Conservation (phyloP, 192 early-diverging fungal species). For the Umbelopsis isabellina region DNA sequence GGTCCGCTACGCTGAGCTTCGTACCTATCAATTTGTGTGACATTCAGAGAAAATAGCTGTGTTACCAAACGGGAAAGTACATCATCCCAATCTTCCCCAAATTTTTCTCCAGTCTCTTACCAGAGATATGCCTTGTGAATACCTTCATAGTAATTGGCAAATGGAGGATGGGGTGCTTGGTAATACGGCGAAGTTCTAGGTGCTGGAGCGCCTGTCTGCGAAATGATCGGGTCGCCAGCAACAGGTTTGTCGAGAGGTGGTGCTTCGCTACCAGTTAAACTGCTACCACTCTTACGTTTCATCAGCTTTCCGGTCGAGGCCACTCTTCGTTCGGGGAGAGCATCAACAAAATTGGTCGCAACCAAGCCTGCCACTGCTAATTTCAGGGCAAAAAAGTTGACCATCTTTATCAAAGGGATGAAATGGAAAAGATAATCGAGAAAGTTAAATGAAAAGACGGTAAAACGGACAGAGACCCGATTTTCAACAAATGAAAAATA, state of each 20-base stretch:
- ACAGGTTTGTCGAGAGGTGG: conserved; percentile 14
- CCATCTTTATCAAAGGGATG: not conserved
- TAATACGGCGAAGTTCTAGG: conserved; percentile 27
- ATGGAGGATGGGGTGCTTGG: conserved; percentile 33
- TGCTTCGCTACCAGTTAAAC: not conserved
- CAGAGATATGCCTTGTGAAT: conserved; percentile 47
- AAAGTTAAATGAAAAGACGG: not conserved
- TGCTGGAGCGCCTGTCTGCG: conserved; percentile 11
- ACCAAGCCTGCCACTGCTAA: conserved; percentile 5
- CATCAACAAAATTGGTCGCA: not conserved
- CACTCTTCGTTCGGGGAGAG: conserved; percentile 10
- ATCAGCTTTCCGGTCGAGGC: not conserved
- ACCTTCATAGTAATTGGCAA: conserved; percentile 42
- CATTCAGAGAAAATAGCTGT: conserved; percentile 37
- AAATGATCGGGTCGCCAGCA: conserved; percentile 1
- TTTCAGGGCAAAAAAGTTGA: conserved; percentile 17
- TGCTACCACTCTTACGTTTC: not conserved
- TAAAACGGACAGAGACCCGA: not conserved
- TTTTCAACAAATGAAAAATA: not conserved
- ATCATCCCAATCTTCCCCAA: conserved; percentile 43
- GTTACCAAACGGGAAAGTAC: conserved; percentile 29
- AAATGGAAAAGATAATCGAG: not conserved
- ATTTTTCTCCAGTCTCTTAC: conserved; percentile 42
- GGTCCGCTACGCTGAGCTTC: conserved; percentile 47
- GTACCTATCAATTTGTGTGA: conserved; percentile 19